Evolutionary conservation across 2,329 filamentous ascomycete species (phyloP).

Genomic region (Niveomyces coronatus): DNA sequence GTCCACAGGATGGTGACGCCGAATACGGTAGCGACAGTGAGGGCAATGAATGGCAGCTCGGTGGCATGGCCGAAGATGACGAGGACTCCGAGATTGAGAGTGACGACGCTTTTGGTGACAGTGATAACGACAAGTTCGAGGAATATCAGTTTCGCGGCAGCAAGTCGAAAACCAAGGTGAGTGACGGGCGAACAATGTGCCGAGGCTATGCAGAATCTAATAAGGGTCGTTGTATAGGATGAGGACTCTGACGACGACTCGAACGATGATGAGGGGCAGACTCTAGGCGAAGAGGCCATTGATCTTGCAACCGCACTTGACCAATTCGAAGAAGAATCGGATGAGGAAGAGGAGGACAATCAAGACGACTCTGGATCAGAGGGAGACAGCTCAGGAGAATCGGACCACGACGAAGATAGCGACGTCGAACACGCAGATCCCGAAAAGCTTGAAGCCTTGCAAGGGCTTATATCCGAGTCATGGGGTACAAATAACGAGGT

Average conservation of each 20-base stretch:
- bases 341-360: conserved; percentile 35
- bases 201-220: neutral
- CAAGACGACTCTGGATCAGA: conserved; percentile 28
- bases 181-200: neutral
- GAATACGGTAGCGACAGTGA: conserved; percentile 77
- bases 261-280: conserved; percentile 45
- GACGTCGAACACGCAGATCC: conserved; percentile 41
- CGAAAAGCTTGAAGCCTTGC: conserved; percentile 53
- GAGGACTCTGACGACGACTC: conserved; percentile 48
- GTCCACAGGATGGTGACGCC: conserved; percentile 42
- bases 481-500: conserved; percentile 47
- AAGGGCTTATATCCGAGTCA: conserved; percentile 60
- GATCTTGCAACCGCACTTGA: conserved; percentile 48
- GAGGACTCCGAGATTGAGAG: conserved; percentile 56
- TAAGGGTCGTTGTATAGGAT: conserved; percentile 22
- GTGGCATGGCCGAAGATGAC: conserved; percentile 45
- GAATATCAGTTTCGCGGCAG: conserved; percentile 52
- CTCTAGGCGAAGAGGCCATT: conserved; percentile 48
- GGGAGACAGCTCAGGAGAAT: conserved; percentile 26
- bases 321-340: conserved; percentile 39
- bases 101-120: conserved; percentile 77
- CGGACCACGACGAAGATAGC: conserved; percentile 36
- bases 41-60: conserved; percentile 76
- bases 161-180: conserved; percentile 18
- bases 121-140: conserved; percentile 77